phyloP scores from a whole-genome alignment of 805 yeast species.

The Pichia kluyveri region DNA sequence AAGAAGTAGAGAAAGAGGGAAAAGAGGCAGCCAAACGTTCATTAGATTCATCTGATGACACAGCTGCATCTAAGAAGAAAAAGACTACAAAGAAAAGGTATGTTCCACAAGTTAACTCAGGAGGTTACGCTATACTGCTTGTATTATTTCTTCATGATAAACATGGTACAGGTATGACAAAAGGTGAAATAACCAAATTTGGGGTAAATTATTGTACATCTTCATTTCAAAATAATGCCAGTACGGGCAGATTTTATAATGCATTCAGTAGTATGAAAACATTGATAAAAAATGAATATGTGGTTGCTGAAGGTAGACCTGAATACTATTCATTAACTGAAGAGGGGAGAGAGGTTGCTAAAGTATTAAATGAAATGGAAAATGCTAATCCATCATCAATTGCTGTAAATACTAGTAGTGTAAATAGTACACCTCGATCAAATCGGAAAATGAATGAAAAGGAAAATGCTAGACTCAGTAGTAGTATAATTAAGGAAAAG shows the following conservation, averaged over 20 bases:
- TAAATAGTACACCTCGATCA: no score
- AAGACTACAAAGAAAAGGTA: conserved; percentile 30
- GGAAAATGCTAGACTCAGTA: no score
- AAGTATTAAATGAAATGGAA: conserved; percentile 35
- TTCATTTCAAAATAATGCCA: conserved; percentile 49
- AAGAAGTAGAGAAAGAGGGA: not conserved
- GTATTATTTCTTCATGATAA: conserved; percentile 45
- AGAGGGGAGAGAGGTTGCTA: conserved; percentile 58
- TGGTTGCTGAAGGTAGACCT: conserved; percentile 50
- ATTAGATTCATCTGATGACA: not conserved
- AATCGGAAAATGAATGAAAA: no score
- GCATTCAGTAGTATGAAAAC: conserved; percentile 72
- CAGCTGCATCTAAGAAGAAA: not conserved
- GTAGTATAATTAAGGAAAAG: no score
- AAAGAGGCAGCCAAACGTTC: not conserved
- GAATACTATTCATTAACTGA: conserved; percentile 56
- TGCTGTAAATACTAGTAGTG: no score
- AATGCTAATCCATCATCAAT: not conserved
- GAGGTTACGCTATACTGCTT: conserved; percentile 75
- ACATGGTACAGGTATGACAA: conserved; percentile 48
- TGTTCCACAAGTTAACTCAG: conserved; percentile 68
- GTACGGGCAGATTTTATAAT: conserved; percentile 54
- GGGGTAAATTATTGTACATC: conserved; percentile 51
- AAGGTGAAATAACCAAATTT: conserved; percentile 43
- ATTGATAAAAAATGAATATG: conserved; percentile 50